A percentile compares a stretch with the other conserved stretches of the same genome.
Evolutionary conservation across 2,329 filamentous ascomycete genomes (phyloP).

Genomic region (Aspergillus sp.): DNA sequence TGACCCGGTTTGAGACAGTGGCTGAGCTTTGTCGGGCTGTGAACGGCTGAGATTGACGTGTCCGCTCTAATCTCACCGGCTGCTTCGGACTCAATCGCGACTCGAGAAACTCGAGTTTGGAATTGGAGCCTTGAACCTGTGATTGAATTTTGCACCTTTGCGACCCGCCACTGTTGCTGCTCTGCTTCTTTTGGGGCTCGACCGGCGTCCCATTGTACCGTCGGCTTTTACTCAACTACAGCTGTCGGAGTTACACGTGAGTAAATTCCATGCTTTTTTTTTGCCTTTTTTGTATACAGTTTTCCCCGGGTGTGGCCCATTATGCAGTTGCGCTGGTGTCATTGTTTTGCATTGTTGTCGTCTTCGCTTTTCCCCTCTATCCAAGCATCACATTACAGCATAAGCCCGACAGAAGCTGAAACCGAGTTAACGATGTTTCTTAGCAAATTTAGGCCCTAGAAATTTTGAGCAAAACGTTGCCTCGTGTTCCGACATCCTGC

Average conservation of each 20-base stretch:
- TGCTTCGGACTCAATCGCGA: not conserved
- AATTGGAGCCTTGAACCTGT: not conserved
- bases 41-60: slow-evolving; percentile 6
- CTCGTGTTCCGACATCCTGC: not conserved
- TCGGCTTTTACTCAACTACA: not conserved
- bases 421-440: not conserved
- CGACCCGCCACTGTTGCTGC: not conserved
- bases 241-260: not conserved
- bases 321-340: not conserved
- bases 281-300: not conserved
- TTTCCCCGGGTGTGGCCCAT: too few relatives aligned
- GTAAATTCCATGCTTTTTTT: not conserved
- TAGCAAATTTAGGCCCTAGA: not conserved
- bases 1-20: slow-evolving; percentile 10
- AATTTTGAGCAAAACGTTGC: not conserved
- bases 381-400: not conserved
- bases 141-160: not conserved
- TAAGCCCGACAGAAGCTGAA: not conserved
- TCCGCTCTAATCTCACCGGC: slow-evolving; percentile 1
- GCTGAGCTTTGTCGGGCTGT: slow-evolving; percentile 11
- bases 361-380: not conserved
- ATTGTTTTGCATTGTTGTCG: not conserved
- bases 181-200: not conserved
- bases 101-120: not conserved
- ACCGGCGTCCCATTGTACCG: not conserved